Percentiles rank a stretch among this genome's conserved stretches.
phyloP scores from a whole-genome alignment of 1,139 yeast species.

The Blastobotrys aristatus region DNA sequence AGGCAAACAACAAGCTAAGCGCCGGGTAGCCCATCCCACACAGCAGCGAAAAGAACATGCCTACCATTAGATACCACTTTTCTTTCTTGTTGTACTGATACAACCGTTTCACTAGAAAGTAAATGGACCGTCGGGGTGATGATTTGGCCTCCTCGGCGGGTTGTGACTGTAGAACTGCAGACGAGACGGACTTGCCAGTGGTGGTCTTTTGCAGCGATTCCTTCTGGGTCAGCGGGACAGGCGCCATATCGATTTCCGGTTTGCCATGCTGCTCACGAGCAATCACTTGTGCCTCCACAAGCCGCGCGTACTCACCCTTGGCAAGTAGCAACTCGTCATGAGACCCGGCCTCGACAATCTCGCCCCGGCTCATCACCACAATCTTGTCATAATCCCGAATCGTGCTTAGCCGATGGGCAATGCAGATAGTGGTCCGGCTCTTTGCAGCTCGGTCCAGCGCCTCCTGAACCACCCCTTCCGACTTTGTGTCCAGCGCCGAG shows the following conservation, averaged over 20 bases:
- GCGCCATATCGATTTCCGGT: slow-evolving; percentile 8
- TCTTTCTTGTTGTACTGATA: slow-evolving; percentile 28
- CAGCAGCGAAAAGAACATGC: slow-evolving; percentile 31
- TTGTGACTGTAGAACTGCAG: slow-evolving; percentile 11
- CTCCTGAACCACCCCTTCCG: slow-evolving; percentile 47
- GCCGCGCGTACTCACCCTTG: slow-evolving; percentile 11
- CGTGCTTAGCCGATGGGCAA: slow-evolving; percentile 74
- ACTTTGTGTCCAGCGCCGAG: slow-evolving; percentile 67
- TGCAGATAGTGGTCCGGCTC: slow-evolving; percentile 67
- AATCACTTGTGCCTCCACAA: slow-evolving; percentile 14
- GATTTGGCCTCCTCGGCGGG: background rate
- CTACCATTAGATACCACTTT: slow-evolving; percentile 29
- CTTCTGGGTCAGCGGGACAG: slow-evolving; percentile 8
- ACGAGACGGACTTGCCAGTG: slow-evolving; percentile 14
- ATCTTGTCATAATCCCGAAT: slow-evolving; percentile 48
- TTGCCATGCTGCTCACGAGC: too few species aligned
- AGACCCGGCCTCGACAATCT: slow-evolving; percentile 41
- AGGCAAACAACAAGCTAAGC: slow-evolving; percentile 38
- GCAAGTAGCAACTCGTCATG: slow-evolving; percentile 35
- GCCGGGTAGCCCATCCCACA: slow-evolving; percentile 41
- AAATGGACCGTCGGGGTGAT: slow-evolving; percentile 16
- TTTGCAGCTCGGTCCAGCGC: slow-evolving; percentile 61
- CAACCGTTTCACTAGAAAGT: slow-evolving; percentile 21
- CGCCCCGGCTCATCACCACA: slow-evolving; percentile 42
- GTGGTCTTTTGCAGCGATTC: slow-evolving; percentile 14